phyloP scores from a whole-genome alignment of 1,284 basidiomycete species.

The Microbotryum intermedium region DNA sequence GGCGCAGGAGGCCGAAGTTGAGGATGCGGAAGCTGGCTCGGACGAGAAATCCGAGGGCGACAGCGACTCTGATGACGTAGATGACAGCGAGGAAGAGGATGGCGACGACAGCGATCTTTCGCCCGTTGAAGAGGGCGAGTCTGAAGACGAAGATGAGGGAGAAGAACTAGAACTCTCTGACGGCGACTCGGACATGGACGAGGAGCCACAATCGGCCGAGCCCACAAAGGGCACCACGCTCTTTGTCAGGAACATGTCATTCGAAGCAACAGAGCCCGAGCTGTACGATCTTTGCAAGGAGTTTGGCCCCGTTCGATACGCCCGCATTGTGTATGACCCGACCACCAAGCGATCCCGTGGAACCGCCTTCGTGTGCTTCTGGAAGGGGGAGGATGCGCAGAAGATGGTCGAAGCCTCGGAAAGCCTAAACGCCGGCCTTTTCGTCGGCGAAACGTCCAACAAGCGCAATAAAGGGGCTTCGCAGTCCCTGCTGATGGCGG shows the following conservation, averaged over 20 bases:
- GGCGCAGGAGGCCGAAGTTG: constrained; percentile 45
- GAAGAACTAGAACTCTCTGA: constrained; percentile 12
- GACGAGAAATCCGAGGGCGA: constrained; percentile 40
- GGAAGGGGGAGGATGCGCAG: constrained; percentile 86
- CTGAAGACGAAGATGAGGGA: constrained; percentile 39
- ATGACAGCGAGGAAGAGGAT: constrained; percentile 31
- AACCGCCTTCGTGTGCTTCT: constrained; percentile 95
- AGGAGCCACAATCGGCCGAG: constrained; percentile 47
- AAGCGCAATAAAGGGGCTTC: constrained; percentile 20
- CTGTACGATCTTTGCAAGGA: constrained; percentile 67
- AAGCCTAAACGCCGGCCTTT: constrained; percentile 37
- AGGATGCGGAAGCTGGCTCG: constrained; percentile 39
- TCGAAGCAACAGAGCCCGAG: constrained; percentile 84
- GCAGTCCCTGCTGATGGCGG: constrained; percentile 76
- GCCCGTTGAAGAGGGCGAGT: constrained; percentile 35
- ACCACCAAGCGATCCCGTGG: constrained; percentile 79
- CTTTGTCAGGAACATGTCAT: constrained; percentile 91
- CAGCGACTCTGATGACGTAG: constrained; percentile 27
- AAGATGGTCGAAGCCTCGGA: constrained; percentile 74
- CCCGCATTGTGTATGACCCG: constrained; percentile 79
- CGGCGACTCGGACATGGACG: constrained; percentile 35
- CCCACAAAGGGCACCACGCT: constrained; percentile 56
- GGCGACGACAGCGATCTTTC: constrained; percentile 31
- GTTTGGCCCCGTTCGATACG: constrained; percentile 90
- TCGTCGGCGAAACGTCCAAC: constrained; percentile 27